Percentiles rank a stretch among this genome's conserved stretches.
These are phyloP conservation scores for Microglena sp. DNA, from an alignment of 139 green algal genomes.

Conservation along the genomic window DNA sequence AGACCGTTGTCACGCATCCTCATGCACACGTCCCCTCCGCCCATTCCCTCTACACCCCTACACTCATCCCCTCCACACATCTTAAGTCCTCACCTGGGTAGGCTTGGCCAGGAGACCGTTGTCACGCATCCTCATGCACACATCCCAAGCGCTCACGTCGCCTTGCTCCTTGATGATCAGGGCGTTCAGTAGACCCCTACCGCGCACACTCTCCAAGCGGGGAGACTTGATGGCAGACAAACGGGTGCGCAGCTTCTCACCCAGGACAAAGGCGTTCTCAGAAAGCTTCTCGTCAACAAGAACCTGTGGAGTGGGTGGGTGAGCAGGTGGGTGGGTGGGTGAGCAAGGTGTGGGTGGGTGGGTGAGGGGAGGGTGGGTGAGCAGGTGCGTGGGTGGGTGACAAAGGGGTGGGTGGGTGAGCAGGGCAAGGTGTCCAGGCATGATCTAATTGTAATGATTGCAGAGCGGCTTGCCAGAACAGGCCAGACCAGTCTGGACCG, in stretches of 20 bases:
- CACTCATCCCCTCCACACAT: background rate
- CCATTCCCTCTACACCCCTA: background rate
- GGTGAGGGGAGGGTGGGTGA: too few species aligned
- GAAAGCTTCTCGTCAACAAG: conserved; percentile 87
- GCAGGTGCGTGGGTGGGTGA: too few species aligned
- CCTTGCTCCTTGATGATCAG: conserved; percentile 55
- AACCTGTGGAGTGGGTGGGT: conserved; percentile 51
- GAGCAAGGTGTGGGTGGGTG: too few species aligned
- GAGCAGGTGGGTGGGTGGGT: too few species aligned
- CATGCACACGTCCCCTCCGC: conserved; percentile 40
- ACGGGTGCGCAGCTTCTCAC: conserved; percentile 49
- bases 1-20: conserved; percentile 49
- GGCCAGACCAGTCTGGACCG: conserved; percentile 68
- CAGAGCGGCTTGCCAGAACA: conserved; percentile 80
- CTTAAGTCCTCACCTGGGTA: conserved; percentile 91
- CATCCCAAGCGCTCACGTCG: conserved; percentile 65
- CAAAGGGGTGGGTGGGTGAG: too few species aligned
- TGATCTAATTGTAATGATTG: conserved; percentile 74
- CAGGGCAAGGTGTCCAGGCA: conserved; percentile 88
- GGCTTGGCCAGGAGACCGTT: conserved; percentile 87
- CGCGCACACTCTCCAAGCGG: conserved; percentile 50
- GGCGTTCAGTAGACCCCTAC: conserved; percentile 80
- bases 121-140: conserved; percentile 82
- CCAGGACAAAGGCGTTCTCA: conserved; percentile 63
- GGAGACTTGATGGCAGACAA: conserved; percentile 33